Conservation (phyloP, 352 stramenopile species). For the Globisporangium splendens region DNA sequence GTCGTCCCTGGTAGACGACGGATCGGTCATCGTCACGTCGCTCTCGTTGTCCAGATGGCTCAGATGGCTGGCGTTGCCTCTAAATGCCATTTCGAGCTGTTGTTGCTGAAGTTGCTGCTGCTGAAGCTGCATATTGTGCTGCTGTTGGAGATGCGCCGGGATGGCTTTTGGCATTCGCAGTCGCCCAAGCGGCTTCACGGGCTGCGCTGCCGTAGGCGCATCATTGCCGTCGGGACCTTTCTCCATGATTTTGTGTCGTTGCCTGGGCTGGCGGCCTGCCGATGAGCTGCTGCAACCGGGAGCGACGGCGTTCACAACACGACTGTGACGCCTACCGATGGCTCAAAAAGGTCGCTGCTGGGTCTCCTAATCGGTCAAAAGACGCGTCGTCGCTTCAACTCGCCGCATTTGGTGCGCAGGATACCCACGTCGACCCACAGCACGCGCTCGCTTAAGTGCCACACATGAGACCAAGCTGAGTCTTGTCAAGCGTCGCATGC, state of each 20-base stretch:
- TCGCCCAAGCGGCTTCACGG: slow-evolving; percentile 6
- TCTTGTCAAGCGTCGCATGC: slow-evolving; percentile 2
- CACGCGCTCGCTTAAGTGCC: slow-evolving; percentile 7
- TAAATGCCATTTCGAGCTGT: background rate
- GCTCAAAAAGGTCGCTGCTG: background rate
- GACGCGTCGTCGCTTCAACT: slow-evolving; percentile 19
- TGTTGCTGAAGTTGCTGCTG: slow-evolving; percentile 1
- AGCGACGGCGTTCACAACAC: no score
- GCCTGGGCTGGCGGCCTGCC: slow-evolving; percentile 8
- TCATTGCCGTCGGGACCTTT: background rate
- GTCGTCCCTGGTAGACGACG: background rate
- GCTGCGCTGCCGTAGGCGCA: background rate
- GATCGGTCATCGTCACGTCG: background rate
- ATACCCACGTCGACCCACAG: background rate
- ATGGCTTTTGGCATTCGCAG: slow-evolving; percentile 15
- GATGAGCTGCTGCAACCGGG: background rate
- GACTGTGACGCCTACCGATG: no score
- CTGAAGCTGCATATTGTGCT: slow-evolving; percentile 4
- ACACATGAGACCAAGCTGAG: background rate
- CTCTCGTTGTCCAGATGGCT: background rate
- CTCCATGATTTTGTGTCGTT: slow-evolving; percentile 8
- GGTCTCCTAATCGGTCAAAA: slow-evolving; percentile 4
- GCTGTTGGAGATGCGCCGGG: slow-evolving; percentile 19
- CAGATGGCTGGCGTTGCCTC: slow-evolving; percentile 1
- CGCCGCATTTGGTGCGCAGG: slow-evolving; percentile 4